A percentile compares a stretch with the other conserved stretches of the same genome.
Evolutionary conservation across 495 filamentous ascomycete genomes (phyloP).

Genomic region (Pseudomonodictys pantanalensis): DNA sequence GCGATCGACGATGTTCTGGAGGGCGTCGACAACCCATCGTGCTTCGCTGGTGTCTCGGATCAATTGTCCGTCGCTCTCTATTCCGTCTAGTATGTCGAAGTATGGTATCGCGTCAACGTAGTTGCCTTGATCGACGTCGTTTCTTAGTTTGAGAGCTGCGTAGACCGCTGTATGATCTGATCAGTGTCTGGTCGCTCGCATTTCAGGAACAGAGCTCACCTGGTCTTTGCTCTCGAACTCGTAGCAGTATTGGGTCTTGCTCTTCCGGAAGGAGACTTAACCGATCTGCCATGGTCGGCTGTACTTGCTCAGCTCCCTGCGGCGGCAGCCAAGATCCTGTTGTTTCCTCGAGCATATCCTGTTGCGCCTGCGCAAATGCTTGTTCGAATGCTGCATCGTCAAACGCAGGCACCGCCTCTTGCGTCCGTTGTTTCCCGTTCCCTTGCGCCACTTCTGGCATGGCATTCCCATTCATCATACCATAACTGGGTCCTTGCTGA

Average conservation of each 20-base stretch:
- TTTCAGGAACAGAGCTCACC: neutral
- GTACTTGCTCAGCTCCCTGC: neutral
- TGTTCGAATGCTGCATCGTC: constrained; percentile 64
- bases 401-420: constrained; percentile 38
- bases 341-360: constrained; percentile 20
- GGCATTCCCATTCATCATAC: neutral
- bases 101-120: neutral
- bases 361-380: constrained; percentile 53
- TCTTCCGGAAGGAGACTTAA: too few relatives aligned
- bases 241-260: too few relatives aligned
- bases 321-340: neutral
- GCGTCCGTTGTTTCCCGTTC: constrained; percentile 26
- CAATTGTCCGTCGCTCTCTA: constrained; percentile 9
- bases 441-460: constrained; percentile 25
- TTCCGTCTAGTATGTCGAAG: constrained; percentile 8
- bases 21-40: constrained; percentile 17
- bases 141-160: constrained; percentile 18
- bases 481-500: constrained; percentile 1
- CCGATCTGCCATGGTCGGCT: too few relatives aligned
- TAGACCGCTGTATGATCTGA: constrained; percentile 11
- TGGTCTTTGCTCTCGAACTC: constrained; percentile 19
- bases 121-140: constrained; percentile 6
- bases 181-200: neutral
- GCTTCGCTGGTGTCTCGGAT: constrained; percentile 22
- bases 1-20: constrained; percentile 13